Evolutionary conservation across 108 stramenopile species (phyloP).

Genomic region (Aurantiochytrium sp.): DNA sequence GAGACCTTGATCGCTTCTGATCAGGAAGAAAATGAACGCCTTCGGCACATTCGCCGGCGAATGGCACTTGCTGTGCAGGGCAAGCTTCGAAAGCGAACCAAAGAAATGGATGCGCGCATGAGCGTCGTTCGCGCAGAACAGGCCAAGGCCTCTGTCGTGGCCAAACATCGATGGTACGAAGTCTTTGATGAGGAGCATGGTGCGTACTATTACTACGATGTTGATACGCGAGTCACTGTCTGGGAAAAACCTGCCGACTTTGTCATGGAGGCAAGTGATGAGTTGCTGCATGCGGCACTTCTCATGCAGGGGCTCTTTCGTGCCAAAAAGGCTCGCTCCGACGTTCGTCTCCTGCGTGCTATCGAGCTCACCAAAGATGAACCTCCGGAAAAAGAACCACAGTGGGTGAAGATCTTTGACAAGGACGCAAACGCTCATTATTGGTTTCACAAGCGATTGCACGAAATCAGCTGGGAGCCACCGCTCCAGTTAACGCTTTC

Average conservation of each 20-base stretch:
- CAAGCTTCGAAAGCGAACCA: background rate
- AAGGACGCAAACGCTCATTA: background rate
- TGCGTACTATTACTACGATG: background rate
- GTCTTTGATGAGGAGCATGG: background rate
- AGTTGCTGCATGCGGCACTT: background rate
- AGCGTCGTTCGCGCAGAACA: background rate
- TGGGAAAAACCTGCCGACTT: slow-evolving; percentile 9
- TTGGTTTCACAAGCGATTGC: background rate
- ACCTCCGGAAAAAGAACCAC: background rate
- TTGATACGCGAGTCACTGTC: background rate
- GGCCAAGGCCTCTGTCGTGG: background rate
- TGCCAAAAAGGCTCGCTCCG: background rate
- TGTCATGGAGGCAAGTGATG: background rate
- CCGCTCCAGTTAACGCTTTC: background rate
- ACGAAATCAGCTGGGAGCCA: background rate
- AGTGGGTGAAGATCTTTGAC: background rate
- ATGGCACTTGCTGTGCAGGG: background rate
- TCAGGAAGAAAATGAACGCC: background rate
- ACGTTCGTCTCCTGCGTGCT: background rate
- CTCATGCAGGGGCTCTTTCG: background rate
- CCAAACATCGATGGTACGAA: background rate
- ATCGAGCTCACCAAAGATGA: background rate
- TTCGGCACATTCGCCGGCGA: background rate
- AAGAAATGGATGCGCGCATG: background rate
- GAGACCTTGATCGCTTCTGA: background rate